A percentile compares a stretch with the other conserved stretches of the same genome.
phyloP scores from a whole-genome alignment of 148 eudicot species.

The Camellia japonica region DNA sequence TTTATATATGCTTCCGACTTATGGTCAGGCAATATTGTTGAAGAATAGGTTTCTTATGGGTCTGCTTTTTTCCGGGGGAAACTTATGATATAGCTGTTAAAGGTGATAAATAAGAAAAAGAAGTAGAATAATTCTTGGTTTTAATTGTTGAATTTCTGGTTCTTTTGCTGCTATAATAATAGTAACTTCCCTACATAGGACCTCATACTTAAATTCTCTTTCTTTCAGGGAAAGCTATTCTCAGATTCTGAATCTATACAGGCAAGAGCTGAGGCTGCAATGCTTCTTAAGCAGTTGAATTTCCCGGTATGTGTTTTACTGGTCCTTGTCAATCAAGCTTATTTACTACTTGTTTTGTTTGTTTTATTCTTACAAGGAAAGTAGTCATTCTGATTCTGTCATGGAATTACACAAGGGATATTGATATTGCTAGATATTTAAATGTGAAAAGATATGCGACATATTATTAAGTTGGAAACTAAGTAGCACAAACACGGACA shows the following conservation, averaged over 20 bases:
- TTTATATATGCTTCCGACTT: background rate
- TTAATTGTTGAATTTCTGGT: background rate
- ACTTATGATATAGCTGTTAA: slow-evolving; percentile 1
- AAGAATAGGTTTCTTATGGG: background rate
- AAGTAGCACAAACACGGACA: no score
- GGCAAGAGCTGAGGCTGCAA: slow-evolving; percentile 96
- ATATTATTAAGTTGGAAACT: background rate
- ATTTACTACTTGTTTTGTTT: background rate
- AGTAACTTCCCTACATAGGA: background rate
- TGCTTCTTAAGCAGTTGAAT: slow-evolving; percentile 97
- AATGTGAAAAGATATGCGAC: background rate
- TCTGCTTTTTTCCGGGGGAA: slow-evolving; percentile 1
- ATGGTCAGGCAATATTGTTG: background rate
- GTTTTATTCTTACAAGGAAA: slow-evolving; percentile 2
- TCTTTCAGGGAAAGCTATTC: slow-evolving; percentile 73
- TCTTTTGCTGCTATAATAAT: background rate
- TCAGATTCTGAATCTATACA: slow-evolving; percentile 99
- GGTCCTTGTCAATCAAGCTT: slow-evolving; percentile 13
- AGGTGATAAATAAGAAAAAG: background rate
- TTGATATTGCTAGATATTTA: slow-evolving; percentile 5
- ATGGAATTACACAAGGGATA: background rate
- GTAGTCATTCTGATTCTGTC: background rate
- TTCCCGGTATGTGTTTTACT: slow-evolving; percentile 65
- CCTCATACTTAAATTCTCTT: background rate
- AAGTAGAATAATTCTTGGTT: background rate